A percentile compares a stretch with the other conserved stretches of the same genome.
Evolutionary conservation across 129 eudicot species (phyloP).

Genomic region (Chrysanthemum seticuspe): DNA sequence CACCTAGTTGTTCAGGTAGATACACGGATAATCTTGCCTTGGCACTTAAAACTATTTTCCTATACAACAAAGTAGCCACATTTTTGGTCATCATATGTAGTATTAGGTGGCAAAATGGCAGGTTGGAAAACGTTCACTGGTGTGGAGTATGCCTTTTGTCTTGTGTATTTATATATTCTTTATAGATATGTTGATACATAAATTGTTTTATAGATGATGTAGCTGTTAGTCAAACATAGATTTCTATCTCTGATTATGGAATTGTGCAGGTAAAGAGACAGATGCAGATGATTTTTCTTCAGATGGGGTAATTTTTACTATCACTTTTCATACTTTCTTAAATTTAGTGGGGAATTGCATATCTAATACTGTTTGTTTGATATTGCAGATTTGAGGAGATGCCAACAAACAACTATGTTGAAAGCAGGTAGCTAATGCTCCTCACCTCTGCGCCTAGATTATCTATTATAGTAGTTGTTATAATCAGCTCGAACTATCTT

Average conservation of each 20-base stretch:
- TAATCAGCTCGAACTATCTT: neutral
- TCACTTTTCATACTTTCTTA: constrained; percentile 11
- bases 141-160: no score
- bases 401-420: constrained; percentile 98
- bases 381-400: constrained; percentile 90
- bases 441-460: neutral
- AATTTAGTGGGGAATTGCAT: neutral
- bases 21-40: no score
- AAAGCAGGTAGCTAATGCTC: constrained; percentile 73
- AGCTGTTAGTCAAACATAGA: constrained; percentile 13
- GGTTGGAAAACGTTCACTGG: neutral
- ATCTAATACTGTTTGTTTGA: constrained; percentile 24
- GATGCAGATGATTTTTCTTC: constrained; percentile 85
- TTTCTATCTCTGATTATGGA: constrained; percentile 15
- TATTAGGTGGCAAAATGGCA: no score
- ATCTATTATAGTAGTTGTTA: neutral
- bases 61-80: no score
- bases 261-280: constrained; percentile 67
- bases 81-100: no score
- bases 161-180: no score
- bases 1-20: no score
- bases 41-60: no score
- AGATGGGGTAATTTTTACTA: constrained; percentile 71
- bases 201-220: neutral
- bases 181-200: neutral